A percentile compares a stretch with the other conserved stretches of the same genome.
Conservation (phyloP, 352 stramenopile genomes). For the Phytophthora litchii region DNA sequence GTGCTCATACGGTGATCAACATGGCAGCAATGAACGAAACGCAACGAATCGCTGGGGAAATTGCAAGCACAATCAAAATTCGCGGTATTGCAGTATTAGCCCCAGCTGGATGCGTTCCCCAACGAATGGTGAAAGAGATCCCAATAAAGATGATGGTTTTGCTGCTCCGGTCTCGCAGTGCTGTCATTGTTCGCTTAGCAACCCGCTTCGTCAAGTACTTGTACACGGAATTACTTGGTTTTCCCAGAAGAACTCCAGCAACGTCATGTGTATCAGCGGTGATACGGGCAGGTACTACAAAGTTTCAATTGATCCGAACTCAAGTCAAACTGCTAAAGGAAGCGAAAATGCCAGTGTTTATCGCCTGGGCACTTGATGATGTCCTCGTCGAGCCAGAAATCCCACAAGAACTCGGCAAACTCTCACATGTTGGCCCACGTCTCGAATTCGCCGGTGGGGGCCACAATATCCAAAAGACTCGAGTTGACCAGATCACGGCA, state of each 20-base stretch:
- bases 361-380: constrained; percentile 56
- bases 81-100: constrained; percentile 48
- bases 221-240: constrained; percentile 48
- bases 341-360: constrained; percentile 37
- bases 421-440: constrained; percentile 39
- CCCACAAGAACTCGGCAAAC: constrained; percentile 41
- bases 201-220: constrained; percentile 37
- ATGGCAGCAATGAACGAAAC: constrained; percentile 36
- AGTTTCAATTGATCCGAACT: constrained; percentile 45
- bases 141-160: constrained; percentile 35
- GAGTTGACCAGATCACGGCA: constrained; percentile 35
- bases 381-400: constrained; percentile 49
- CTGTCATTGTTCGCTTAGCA: constrained; percentile 30
- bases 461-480: constrained; percentile 73
- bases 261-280: constrained; percentile 49
- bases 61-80: constrained; percentile 22
- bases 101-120: constrained; percentile 45
- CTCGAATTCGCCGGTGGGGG: constrained; percentile 52
- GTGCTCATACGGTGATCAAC: constrained; percentile 39
- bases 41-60: constrained; percentile 16
- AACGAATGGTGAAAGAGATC: constrained; percentile 45
- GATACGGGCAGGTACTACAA: constrained; percentile 47
- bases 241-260: constrained; percentile 30
- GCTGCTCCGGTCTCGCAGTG: constrained; percentile 29
- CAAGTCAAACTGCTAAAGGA: constrained; percentile 34